A percentile compares a stretch with the other conserved stretches of the same genome.
These are phyloP conservation scores for Auxenochlorella protothecoides DNA, from an alignment of 139 green algal species.

Conservation along the genomic window DNA sequence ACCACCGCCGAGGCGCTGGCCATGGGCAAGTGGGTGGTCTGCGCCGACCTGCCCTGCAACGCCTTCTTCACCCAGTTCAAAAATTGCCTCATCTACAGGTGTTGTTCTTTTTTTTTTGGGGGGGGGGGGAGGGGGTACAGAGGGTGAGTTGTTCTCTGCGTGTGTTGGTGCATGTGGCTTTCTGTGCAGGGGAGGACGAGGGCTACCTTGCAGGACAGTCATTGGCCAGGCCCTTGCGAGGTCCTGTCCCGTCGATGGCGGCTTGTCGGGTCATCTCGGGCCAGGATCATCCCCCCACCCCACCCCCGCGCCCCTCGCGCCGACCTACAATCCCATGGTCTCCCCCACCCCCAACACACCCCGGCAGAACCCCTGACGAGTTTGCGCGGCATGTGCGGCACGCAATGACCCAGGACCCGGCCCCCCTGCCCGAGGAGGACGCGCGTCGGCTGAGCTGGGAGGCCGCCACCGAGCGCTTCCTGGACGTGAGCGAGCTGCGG, in stretches of 20 bases:
- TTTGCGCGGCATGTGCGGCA: constrained; percentile 68
- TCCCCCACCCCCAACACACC: too few relatives aligned
- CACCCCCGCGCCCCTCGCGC: not conserved
- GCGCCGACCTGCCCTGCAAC: constrained; percentile 91
- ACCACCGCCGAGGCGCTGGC: constrained; percentile 96
- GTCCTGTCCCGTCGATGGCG: too few relatives aligned
- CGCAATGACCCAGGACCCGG: constrained; percentile 55
- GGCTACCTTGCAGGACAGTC: not conserved
- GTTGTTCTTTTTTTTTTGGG: not conserved
- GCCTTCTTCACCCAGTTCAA: constrained; percentile 81
- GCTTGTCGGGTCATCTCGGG: too few relatives aligned
- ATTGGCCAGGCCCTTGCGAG: not conserved
- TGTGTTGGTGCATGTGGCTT: not conserved
- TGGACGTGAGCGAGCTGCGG: constrained; percentile 66
- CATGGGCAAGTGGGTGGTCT: constrained; percentile 97
- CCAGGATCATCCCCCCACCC: too few relatives aligned
- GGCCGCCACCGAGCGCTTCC: constrained; percentile 88
- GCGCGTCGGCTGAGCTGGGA: constrained; percentile 84
- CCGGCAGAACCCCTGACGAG: constrained; percentile 56
- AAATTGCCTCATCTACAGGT: constrained; percentile 65
- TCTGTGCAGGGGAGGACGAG: not conserved
- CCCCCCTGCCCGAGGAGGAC: constrained; percentile 64
- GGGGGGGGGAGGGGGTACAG: too few relatives aligned
- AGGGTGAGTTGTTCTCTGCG: not conserved
- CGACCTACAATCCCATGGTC: too few relatives aligned